phyloP scores from a whole-genome alignment of 2,329 filamentous ascomycete genomes.

The Karstenula rhodostoma region DNA sequence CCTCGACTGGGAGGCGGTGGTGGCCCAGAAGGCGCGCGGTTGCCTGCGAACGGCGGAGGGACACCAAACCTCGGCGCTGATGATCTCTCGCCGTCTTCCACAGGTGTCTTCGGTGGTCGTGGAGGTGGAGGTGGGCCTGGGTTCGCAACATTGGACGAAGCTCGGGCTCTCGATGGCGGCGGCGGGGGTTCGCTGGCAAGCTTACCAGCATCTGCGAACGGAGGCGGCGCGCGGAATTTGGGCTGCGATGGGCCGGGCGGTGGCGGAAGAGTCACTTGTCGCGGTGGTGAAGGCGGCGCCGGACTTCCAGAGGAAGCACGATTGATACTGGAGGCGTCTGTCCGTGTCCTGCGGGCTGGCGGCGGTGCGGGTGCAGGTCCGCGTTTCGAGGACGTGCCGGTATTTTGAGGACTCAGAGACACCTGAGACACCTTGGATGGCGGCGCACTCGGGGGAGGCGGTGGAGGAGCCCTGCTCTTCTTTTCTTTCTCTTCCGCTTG shows the following conservation, averaged over 20 bases:
- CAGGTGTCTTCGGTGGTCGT: conserved; percentile 59
- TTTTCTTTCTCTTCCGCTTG: conserved; percentile 58
- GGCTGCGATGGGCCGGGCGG: conserved; percentile 66
- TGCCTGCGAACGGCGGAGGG: conserved; percentile 79
- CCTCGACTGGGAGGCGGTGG: conserved; percentile 79
- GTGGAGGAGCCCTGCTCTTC: conserved; percentile 66
- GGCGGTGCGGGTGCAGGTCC: conserved; percentile 69
- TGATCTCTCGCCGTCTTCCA: conserved; percentile 69
- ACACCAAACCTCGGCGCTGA: conserved; percentile 72
- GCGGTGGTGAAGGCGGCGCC: conserved; percentile 68
- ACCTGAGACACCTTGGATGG: conserved; percentile 52
- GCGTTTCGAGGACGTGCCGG: conserved; percentile 64
- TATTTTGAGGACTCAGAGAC: conserved; percentile 68
- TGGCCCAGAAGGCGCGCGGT: conserved; percentile 66
- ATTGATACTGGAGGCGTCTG: conserved; percentile 49
- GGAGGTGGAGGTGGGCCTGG: conserved; percentile 73
- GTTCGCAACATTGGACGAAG: conserved; percentile 58
- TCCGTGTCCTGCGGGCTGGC: conserved; percentile 56
- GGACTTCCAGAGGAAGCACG: conserved; percentile 62
- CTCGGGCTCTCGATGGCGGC: conserved; percentile 58
- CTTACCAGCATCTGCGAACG: conserved; percentile 88
- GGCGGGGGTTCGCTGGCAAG: conserved; percentile 66
- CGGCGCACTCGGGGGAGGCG: conserved; percentile 63
- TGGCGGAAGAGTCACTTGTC: conserved; percentile 76
- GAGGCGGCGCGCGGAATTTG: conserved; percentile 84